phyloP scores from a whole-genome alignment of 441 rosid species.

The Jatropha multifida region DNA sequence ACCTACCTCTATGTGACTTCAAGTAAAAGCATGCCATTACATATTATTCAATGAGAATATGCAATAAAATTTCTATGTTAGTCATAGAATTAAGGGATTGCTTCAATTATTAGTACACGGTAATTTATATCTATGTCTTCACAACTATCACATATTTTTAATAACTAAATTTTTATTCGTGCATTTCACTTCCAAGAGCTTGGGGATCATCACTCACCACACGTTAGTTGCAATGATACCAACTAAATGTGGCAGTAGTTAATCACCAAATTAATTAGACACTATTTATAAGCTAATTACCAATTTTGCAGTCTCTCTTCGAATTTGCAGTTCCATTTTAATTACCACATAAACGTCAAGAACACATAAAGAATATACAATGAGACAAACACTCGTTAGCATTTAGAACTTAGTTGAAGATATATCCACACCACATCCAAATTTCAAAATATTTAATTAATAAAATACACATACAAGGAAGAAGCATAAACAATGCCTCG shows the following conservation, averaged over 20 bases:
- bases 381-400: neutral
- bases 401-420: neutral
- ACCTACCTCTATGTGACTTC: neutral
- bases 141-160: neutral
- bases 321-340: neutral
- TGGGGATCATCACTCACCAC: neutral
- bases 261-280: too few relatives aligned
- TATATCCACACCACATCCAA: neutral
- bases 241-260: neutral
- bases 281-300: neutral
- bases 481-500: neutral
- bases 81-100: neutral
- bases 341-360: neutral
- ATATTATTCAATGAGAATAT: neutral
- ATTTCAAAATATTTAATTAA: constrained; percentile 4
- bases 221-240: neutral
- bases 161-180: neutral
- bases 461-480: neutral
- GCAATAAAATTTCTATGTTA: neutral
- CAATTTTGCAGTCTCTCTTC: neutral
- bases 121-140: neutral
- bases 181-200: neutral
- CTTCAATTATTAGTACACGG: neutral
- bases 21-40: neutral
- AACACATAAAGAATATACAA: too few relatives aligned